Evolutionary conservation across 2,329 filamentous ascomycete species (phyloP).

Genomic region (Coniochaeta prunicola): DNA sequence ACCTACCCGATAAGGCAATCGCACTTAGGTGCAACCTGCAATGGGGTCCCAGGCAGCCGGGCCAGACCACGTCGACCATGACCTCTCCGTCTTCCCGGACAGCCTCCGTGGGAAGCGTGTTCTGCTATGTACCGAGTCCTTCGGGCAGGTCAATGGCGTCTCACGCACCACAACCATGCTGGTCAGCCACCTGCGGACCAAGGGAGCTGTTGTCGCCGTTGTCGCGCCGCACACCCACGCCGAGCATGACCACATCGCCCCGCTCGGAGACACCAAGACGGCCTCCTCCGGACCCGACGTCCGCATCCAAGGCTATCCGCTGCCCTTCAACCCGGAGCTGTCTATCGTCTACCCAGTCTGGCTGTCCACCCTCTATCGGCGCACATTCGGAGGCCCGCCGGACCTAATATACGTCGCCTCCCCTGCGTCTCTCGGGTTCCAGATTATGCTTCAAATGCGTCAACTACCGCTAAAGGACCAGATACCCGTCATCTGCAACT

Average conservation of each 20-base stretch:
- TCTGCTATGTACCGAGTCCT: constrained; percentile 63
- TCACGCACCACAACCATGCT: constrained; percentile 63
- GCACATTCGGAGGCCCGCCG: constrained; percentile 50
- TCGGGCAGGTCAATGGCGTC: constrained; percentile 68
- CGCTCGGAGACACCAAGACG: constrained; percentile 14
- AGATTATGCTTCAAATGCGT: constrained; percentile 61
- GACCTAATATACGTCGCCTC: constrained; percentile 65
- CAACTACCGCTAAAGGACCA: constrained; percentile 48
- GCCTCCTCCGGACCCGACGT: constrained; percentile 31
- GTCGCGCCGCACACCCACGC: constrained; percentile 56
- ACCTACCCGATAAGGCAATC: not conserved
- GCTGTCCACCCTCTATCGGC: constrained; percentile 51
- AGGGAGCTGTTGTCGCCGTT: constrained; percentile 58
- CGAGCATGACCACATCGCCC: constrained; percentile 45
- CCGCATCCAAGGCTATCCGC: constrained; percentile 55
- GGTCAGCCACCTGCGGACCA: constrained; percentile 56
- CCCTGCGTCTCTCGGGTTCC: constrained; percentile 63
- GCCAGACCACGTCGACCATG: constrained; percentile 16
- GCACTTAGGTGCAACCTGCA: not conserved
- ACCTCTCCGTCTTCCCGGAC: constrained; percentile 36
- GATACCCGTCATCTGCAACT: constrained; percentile 58
- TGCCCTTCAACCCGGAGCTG: constrained; percentile 66
- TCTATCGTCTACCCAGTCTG: constrained; percentile 64
- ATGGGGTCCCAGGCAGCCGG: not conserved
- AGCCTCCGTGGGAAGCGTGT: constrained; percentile 53